Evolutionary conservation across 1,284 basidiomycete species (phyloP).

Genomic region (Naganishia cerealis): DNA sequence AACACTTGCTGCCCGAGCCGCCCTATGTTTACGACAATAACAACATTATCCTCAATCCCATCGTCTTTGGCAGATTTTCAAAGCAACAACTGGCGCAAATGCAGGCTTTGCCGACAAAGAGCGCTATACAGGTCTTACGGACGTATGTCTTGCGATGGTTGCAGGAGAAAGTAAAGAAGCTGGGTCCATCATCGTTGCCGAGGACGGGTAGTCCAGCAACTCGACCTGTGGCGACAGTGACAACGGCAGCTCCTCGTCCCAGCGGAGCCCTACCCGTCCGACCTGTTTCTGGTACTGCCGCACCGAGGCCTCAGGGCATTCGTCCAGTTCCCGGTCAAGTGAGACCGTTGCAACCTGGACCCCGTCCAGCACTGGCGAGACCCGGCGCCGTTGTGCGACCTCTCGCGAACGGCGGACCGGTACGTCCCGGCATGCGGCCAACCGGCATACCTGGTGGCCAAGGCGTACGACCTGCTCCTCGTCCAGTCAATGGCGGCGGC

Average conservation of each 20-base stretch:
- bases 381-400: slow-evolving; percentile 8
- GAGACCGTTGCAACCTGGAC: slow-evolving; percentile 24
- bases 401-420: not conserved
- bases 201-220: slow-evolving; percentile 12
- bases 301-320: slow-evolving; percentile 18
- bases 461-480: slow-evolving; percentile 15
- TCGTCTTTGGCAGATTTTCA: slow-evolving; percentile 76
- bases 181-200: slow-evolving; percentile 40
- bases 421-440: slow-evolving; percentile 11
- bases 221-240: slow-evolving; percentile 14
- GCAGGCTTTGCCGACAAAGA: slow-evolving; percentile 76
- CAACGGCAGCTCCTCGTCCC: slow-evolving; percentile 1
- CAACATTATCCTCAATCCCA: slow-evolving; percentile 77
- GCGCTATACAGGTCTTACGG: slow-evolving; percentile 77
- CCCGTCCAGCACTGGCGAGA: slow-evolving; percentile 4
- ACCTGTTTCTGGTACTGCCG: not conserved
- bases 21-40: slow-evolving; percentile 82
- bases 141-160: slow-evolving; percentile 79
- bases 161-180: slow-evolving; percentile 68
- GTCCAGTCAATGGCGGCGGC: slow-evolving; percentile 13
- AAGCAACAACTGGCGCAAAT: slow-evolving; percentile 71
- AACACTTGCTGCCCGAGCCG: slow-evolving; percentile 57
- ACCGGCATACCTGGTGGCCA: not conserved
- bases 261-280: slow-evolving; percentile 6
- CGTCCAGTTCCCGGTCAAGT: slow-evolving; percentile 6